Evolutionary conservation across 2,329 filamentous ascomycete genomes (phyloP), one percentile per base, ranked within the genome.

Genomic region (Parastagonospora nodorum): DNA sequence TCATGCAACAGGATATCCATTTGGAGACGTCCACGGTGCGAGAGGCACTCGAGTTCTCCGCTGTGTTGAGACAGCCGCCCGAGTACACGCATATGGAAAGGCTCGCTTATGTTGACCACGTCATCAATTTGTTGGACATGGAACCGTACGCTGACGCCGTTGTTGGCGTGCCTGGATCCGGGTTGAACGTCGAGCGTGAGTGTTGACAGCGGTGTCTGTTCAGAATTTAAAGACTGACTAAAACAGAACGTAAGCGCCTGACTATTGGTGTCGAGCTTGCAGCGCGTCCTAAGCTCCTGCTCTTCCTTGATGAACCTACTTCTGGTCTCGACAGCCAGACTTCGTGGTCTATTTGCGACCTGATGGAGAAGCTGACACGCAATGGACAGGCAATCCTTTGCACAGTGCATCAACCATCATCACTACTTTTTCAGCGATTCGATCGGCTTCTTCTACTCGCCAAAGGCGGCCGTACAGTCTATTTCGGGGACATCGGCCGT

Each of bases 371-470:
- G 75, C 82, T 97, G 15, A 90, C 90, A 58, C 88, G 92, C 70
- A 88, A 85, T 54, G 92, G 92, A 12, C 67, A 69, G 51, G 92
- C 92, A 41, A 89, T 97, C 71, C 84, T 97, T 7, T 96, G 91
- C 76, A 96, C 92, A 0, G 96, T 97, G 53, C 92, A 97, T 73
- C 92, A 97, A 73, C 92, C 92, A 8, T 95, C 90, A 4, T 91
- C 91, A 24, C 90, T 94, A 80, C 81, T 97, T 28, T 96, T 97
- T 79, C 89, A 96, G 72, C 86, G 89, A 48, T 97, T 94, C 68
- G 89, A 93, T 64, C 83, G 88, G 41, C 81, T 94, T 4, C 80
- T 93, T 15, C 88, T 93, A 74, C 78, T 93, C 7, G 85, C 86
- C n/a, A 87, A 84, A 67, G 88, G 88, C 42, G 89, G 89, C 45